A percentile compares a stretch with the other conserved stretches of the same genome.
phyloP scores from a whole-genome alignment of 2,329 filamentous ascomycete species.

The Scleromitrula shiraiana region DNA sequence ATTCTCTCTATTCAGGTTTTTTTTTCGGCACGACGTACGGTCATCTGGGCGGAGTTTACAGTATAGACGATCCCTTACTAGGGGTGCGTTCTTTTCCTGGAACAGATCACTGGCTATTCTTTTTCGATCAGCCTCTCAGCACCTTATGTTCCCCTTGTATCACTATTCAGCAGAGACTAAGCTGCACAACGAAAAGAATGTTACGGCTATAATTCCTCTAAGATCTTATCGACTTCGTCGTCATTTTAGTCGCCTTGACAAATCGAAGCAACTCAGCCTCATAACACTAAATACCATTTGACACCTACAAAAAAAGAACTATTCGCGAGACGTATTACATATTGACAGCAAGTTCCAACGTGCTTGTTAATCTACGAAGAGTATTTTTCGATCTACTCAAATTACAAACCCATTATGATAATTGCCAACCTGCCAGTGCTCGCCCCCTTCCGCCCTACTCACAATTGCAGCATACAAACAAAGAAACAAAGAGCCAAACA shows the following conservation, averaged over 20 bases:
- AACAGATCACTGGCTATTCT: constrained; percentile 27
- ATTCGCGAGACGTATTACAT: constrained; percentile 13
- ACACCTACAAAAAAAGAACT: constrained; percentile 15
- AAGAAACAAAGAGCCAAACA: constrained; percentile 7
- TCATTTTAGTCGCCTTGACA: constrained; percentile 29
- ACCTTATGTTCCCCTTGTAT: constrained; percentile 30
- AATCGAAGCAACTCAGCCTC: constrained; percentile 26
- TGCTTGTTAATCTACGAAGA: constrained; percentile 22
- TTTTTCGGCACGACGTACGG: constrained; percentile 28
- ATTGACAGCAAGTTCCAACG: constrained; percentile 26
- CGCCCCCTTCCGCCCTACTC: constrained; percentile 11
- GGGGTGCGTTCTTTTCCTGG: constrained; percentile 27
- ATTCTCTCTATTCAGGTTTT: constrained; percentile 25
- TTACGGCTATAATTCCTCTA: constrained; percentile 26
- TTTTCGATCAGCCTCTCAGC: constrained; percentile 29
- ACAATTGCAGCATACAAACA: constrained; percentile 4
- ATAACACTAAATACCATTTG: constrained; percentile 27
- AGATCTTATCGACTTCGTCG: constrained; percentile 27
- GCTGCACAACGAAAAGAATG: constrained; percentile 22
- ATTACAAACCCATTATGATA: constrained; percentile 16
- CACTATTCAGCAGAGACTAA: constrained; percentile 30
- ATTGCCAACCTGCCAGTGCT: constrained; percentile 18
- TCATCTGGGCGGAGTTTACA: constrained; percentile 27
- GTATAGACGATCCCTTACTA: constrained; percentile 21
- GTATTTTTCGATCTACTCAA: constrained; percentile 6